Conservation (phyloP, 2,329 filamentous ascomycete species). For the Aureobasidium pullulans region DNA sequence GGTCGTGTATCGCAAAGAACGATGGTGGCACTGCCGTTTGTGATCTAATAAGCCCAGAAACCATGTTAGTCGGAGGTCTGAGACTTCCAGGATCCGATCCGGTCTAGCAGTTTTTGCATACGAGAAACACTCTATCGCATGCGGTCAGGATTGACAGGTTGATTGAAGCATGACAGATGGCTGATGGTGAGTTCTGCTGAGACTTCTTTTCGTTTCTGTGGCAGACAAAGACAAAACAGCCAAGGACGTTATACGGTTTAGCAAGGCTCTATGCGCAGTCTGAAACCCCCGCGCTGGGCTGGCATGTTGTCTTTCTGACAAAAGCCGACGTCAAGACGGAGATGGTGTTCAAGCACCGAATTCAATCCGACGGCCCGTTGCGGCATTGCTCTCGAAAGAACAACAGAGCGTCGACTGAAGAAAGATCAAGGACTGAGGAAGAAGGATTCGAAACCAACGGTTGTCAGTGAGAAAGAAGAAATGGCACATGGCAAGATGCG, state of each 20-base stretch:
- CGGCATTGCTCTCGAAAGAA: not conserved
- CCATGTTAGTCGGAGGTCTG: not conserved
- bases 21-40: not conserved
- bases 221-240: slow-evolving; percentile 8
- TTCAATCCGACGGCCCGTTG: not conserved
- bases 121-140: not conserved
- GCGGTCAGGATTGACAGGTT: not conserved
- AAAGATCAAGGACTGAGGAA: not conserved
- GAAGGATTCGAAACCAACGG: not conserved
- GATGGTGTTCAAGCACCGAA: slow-evolving; percentile 1
- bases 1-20: not conserved
- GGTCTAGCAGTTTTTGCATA: not conserved
- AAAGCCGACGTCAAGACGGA: not conserved
- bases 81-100: not conserved
- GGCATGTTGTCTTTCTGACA: not conserved
- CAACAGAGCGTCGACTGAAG: not conserved
- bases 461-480: not conserved
- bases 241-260: slow-evolving; percentile 1
- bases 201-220: not conserved
- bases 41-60: not conserved
- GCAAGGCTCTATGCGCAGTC: not conserved
- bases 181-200: not conserved
- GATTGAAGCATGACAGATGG: not conserved
- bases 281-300: slow-evolving; percentile 9
- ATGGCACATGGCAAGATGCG: slow-evolving; percentile 1